A percentile compares a stretch with the other conserved stretches of the same genome.
Evolutionary conservation across 164 flowering plant species (phyloP).

Genomic region (Vitis labrusca): DNA sequence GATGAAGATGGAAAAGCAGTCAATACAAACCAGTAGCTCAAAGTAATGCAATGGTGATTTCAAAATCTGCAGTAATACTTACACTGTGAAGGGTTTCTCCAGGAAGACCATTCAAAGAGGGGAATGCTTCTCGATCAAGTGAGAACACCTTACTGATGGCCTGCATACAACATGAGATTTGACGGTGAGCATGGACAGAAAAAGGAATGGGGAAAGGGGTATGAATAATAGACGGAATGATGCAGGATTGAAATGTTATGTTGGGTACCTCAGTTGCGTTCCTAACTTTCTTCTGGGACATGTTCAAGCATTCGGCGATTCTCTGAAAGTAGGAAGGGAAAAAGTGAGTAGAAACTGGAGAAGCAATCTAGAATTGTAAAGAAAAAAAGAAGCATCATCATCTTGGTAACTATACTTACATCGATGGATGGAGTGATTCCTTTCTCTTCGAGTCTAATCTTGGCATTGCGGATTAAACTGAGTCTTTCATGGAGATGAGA

Average conservation of each 20-base stretch:
- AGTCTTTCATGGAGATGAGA: constrained; percentile 85
- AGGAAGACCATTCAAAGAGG: constrained; percentile 88
- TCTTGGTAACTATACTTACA: constrained; percentile 40
- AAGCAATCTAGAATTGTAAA: background rate
- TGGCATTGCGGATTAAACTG: constrained; percentile 73
- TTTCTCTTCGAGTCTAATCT: constrained; percentile 61
- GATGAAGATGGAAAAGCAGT: constrained; percentile 1
- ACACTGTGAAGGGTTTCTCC: constrained; percentile 95
- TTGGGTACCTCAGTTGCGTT: constrained; percentile 89
- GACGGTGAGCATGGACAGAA: constrained; percentile 14
- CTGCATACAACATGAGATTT: constrained; percentile 31
- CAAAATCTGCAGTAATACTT: constrained; percentile 26
- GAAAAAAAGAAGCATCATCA: background rate
- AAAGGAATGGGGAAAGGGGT: background rate
- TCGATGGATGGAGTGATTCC: constrained; percentile 84
- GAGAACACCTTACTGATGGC: constrained; percentile 77
- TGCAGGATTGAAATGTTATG: background rate
- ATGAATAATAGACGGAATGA: no score
- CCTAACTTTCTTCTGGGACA: constrained; percentile 81
- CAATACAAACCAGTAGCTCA: background rate
- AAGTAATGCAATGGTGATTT: background rate
- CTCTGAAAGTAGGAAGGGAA: constrained; percentile 43
- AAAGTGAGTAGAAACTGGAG: background rate
- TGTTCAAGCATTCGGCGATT: constrained; percentile 79
- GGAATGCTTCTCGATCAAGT: constrained; percentile 87